A percentile compares a stretch with the other conserved stretches of the same genome.
phyloP scores from a whole-genome alignment of 176 grass and related monocot species.

The maize (Zea mays) region Zm-B73-REFERENCE-NAM-5.0 NC_050098.1:132224001-132224500 shows the following conservation, averaged over 20 bases:
- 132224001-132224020: conserved; percentile 36
- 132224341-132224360: conserved; percentile 7
- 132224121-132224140: neutral
- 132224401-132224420: neutral
- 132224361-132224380: neutral
- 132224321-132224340: neutral
- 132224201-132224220: conserved; percentile 18
- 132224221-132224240: conserved; percentile 18
- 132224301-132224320: neutral
- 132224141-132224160: conserved; percentile 65
- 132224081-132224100: conserved; percentile 8
- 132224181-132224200: conserved; percentile 46
- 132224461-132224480: conserved; percentile 2
- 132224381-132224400: conserved; percentile 27
- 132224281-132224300: conserved; percentile 17
- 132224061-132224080: conserved; percentile 50
- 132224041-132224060: neutral
- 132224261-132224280: neutral
- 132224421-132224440: neutral
- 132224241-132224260: neutral
- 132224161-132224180: conserved; percentile 81
- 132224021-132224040: neutral
- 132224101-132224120: neutral
- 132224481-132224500: neutral
- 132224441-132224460: neutral